A percentile compares a stretch with the other conserved stretches of the same genome.
Evolutionary conservation across 2,329 filamentous ascomycete species (phyloP).

Genomic region (Rutstroemia sp.): DNA sequence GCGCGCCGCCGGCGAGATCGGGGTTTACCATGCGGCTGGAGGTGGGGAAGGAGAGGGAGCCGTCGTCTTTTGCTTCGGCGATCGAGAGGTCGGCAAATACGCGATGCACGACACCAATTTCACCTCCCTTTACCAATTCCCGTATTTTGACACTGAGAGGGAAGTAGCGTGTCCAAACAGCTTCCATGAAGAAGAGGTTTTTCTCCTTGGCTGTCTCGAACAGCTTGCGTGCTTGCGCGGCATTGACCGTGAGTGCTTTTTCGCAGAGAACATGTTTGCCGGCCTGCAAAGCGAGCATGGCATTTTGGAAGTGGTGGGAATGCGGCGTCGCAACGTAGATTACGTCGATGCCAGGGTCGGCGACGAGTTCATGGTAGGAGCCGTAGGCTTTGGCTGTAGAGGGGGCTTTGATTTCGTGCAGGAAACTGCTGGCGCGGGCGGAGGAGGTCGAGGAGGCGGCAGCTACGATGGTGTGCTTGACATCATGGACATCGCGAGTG

Average conservation of each 20-base stretch:
- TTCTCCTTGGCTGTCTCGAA: conserved; percentile 54
- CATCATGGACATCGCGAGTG: conserved; percentile 50
- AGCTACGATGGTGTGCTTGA: conserved; percentile 55
- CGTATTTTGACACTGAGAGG: conserved; percentile 54
- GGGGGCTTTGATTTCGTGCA: conserved; percentile 48
- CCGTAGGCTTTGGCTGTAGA: conserved; percentile 55
- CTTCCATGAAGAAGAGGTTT: conserved; percentile 55
- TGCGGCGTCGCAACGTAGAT: conserved; percentile 67
- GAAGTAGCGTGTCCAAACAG: conserved; percentile 66
- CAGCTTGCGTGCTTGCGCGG: conserved; percentile 52
- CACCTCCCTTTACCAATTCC: conserved; percentile 36
- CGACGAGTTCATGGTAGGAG: conserved; percentile 58
- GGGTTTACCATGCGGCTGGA: conserved; percentile 60
- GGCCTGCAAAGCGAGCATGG: conserved; percentile 54
- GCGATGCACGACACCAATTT: conserved; percentile 38
- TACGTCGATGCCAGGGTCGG: conserved; percentile 58
- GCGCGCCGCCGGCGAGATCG: conserved; percentile 58
- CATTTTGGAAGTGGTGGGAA: conserved; percentile 66
- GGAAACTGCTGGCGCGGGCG: conserved; percentile 53
- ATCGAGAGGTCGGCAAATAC: conserved; percentile 36
- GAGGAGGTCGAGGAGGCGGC: conserved; percentile 58
- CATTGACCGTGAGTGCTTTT: conserved; percentile 66
- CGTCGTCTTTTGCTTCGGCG: conserved; percentile 43
- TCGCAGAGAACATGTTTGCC: conserved; percentile 66
- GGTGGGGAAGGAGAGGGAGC: conserved; percentile 34